phyloP scores from a whole-genome alignment of 2,329 filamentous ascomycete species.

The Beauveria sp. region DNA sequence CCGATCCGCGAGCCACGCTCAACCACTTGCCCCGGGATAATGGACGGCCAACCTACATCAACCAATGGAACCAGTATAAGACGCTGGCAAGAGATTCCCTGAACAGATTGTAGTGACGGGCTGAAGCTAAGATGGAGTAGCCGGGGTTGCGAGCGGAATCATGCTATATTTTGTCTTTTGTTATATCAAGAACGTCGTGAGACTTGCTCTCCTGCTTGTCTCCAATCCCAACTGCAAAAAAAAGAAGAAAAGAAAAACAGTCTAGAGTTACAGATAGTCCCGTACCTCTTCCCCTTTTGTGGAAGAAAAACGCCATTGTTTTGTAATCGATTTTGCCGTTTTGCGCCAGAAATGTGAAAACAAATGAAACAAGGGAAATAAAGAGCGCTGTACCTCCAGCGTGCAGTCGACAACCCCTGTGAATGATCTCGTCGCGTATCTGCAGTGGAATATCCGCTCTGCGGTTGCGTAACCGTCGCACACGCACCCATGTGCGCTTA shows the following conservation, averaged over 20 bases:
- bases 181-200: not conserved
- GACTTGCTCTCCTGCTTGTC: not conserved
- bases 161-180: conserved; percentile 1
- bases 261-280: conserved; percentile 1
- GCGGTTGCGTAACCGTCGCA: not conserved
- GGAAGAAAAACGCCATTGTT: conserved; percentile 13
- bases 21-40: conserved; percentile 23
- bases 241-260: not conserved
- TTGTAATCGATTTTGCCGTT: conserved; percentile 18
- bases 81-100: conserved; percentile 8
- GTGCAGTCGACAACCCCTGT: not conserved
- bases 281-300: not conserved
- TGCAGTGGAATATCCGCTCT: not conserved
- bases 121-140: not conserved
- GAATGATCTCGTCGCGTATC: conserved; percentile 7
- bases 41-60: conserved; percentile 25
- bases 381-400: not conserved
- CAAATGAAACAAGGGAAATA: conserved; percentile 1
- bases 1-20: conserved; percentile 28
- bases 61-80: conserved; percentile 30
- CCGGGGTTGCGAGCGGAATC: not conserved
- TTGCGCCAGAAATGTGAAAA: conserved; percentile 23
- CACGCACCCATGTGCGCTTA: conserved; percentile 12
- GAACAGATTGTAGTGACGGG: not conserved
- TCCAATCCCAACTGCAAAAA: not conserved